phyloP scores from a whole-genome alignment of 2,329 filamentous ascomycete species.

The Huntiella savannae region DNA sequence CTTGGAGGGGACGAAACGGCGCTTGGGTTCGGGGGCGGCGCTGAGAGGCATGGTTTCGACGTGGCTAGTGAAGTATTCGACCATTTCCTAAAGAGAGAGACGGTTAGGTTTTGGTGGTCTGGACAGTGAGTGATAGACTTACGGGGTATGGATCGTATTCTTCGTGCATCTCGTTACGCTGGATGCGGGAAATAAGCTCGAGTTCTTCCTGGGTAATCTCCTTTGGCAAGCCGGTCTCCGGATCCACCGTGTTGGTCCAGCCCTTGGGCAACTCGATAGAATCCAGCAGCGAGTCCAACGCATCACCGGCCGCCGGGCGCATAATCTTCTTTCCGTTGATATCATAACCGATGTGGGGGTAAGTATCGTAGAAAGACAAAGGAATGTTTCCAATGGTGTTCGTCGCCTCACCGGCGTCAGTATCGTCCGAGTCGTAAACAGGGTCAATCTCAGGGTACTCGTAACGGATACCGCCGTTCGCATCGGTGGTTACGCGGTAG shows the following conservation, averaged over 20 bases:
- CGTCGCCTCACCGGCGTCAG: conserved; percentile 54
- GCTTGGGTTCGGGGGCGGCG: conserved; percentile 85
- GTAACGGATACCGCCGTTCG: conserved; percentile 79
- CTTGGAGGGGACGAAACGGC: conserved; percentile 88
- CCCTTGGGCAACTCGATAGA: conserved; percentile 94
- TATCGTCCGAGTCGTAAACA: conserved; percentile 89
- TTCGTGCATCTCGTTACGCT: conserved; percentile 70
- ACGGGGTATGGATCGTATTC: conserved; percentile 88
- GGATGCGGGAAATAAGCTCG: conserved; percentile 70
- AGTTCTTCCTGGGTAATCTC: conserved; percentile 75
- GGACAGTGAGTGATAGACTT: conserved; percentile 16
- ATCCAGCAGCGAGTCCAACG: conserved; percentile 79
- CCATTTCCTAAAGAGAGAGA: conserved; percentile 40
- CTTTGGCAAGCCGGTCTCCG: conserved; percentile 79
- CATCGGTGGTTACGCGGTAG: conserved; percentile 50
- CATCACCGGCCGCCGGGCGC: conserved; percentile 83
- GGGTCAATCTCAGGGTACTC: conserved; percentile 88
- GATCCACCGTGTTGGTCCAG: conserved; percentile 91
- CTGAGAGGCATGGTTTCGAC: conserved; percentile 89
- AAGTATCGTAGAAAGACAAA: conserved; percentile 87
- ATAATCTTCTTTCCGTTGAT: conserved; percentile 98
- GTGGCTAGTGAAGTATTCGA: conserved; percentile 85
- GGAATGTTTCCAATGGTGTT: conserved; percentile 96
- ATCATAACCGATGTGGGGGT: conserved; percentile 95
- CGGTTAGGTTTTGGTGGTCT: neutral